These are phyloP conservation scores for Penicillium sp. DNA, from an alignment of 2,329 filamentous ascomycete genomes.

Conservation along the genomic window DNA sequence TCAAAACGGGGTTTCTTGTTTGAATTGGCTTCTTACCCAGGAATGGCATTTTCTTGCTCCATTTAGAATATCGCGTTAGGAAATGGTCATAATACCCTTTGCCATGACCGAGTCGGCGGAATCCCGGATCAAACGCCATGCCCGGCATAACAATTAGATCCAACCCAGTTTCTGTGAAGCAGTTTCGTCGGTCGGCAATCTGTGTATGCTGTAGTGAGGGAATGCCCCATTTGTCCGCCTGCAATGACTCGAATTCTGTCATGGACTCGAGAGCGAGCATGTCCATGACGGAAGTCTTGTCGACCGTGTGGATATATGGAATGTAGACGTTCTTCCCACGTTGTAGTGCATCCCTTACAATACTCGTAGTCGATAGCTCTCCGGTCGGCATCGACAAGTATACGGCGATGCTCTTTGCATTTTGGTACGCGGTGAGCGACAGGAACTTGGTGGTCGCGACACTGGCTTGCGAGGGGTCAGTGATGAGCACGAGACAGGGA, in stretches of 20 bases:
- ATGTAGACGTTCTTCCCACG: slow-evolving; percentile 84
- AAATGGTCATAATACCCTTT: slow-evolving; percentile 98
- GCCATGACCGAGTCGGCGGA: slow-evolving; percentile 83
- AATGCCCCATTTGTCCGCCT: slow-evolving; percentile 87
- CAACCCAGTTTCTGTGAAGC: slow-evolving; percentile 59
- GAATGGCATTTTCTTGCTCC: slow-evolving; percentile 52
- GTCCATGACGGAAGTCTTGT: slow-evolving; percentile 76
- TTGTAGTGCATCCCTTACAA: slow-evolving; percentile 76
- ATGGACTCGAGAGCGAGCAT: slow-evolving; percentile 79
- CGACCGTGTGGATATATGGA: slow-evolving; percentile 74
- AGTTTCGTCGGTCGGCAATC: slow-evolving; percentile 65
- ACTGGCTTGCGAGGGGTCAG: slow-evolving; percentile 53
- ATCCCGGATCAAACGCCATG: slow-evolving; percentile 77
- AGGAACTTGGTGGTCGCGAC: slow-evolving; percentile 64
- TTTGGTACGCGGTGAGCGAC: slow-evolving; percentile 68
- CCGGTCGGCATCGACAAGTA: slow-evolving; percentile 90
- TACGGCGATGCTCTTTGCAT: slow-evolving; percentile 73
- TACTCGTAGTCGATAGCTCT: slow-evolving; percentile 79
- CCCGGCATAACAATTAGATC: slow-evolving; percentile 91
- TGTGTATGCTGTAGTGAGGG: slow-evolving; percentile 73
- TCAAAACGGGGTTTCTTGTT: slow-evolving; percentile 12
- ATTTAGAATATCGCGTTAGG: slow-evolving; percentile 67
- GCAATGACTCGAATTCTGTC: slow-evolving; percentile 73
- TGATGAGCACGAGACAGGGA: slow-evolving; percentile 1
- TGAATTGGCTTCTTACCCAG: slow-evolving; percentile 51